Evolutionary conservation across 225 moss, liverwort and hornwort species (phyloP).

Genomic region (Sphagnum contortum): DNA sequence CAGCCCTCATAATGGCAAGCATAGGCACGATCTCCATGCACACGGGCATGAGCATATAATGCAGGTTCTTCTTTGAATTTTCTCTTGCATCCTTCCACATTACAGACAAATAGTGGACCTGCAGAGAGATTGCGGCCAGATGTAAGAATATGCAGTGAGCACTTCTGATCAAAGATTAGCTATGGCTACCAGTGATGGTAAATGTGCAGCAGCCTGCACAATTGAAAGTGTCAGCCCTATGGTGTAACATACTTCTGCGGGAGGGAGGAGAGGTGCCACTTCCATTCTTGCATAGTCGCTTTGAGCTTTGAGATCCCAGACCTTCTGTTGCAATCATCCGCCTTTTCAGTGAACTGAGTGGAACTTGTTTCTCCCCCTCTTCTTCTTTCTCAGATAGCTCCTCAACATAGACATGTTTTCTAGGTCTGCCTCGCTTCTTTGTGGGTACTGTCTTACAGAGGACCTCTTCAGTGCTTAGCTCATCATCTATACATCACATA

Average conservation of each 20-base stretch:
- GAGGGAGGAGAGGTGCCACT: not conserved
- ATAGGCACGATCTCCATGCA: conserved; percentile 91
- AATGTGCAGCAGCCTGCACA: too few relatives aligned
- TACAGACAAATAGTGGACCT: conserved; percentile 74
- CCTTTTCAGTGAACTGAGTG: conserved; percentile 26
- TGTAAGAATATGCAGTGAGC: not conserved
- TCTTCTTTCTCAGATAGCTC: not conserved
- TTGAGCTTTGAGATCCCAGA: conserved; percentile 34
- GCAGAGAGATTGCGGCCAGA: conserved; percentile 2
- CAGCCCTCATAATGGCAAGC: conserved; percentile 93
- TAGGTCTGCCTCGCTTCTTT: conserved; percentile 46
- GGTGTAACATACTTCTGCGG: too few relatives aligned
- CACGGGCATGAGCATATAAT: conserved; percentile 79
- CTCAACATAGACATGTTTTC: conserved; percentile 21
- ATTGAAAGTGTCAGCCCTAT: too few relatives aligned
- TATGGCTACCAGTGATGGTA: not conserved
- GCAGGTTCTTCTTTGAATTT: conserved; percentile 72
- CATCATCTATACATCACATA: too few relatives aligned
- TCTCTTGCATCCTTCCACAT: conserved; percentile 91
- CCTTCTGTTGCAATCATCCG: conserved; percentile 19
- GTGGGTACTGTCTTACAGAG: conserved; percentile 32
- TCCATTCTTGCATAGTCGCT: conserved; percentile 43
- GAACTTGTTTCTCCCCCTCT: conserved; percentile 16
- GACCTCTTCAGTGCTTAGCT: conserved; percentile 27
- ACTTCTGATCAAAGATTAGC: not conserved